Evolutionary conservation across 78 protist genomes (phyloP).

Genomic region (Dictyostelium purpureum): DNA sequence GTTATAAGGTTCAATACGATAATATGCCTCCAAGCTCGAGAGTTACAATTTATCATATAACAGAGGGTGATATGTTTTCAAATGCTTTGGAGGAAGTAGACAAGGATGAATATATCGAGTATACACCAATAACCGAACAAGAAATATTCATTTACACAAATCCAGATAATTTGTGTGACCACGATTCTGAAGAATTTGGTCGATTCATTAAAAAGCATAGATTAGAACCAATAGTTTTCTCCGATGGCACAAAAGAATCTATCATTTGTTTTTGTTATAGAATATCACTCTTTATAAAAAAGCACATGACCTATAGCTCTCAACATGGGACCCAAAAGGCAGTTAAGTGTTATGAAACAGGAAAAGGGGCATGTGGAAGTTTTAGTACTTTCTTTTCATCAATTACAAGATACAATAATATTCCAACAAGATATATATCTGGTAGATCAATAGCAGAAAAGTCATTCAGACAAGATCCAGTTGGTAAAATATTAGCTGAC

Average conservation of each 20-base stretch:
- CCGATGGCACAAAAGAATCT: background rate
- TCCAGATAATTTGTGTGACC: background rate
- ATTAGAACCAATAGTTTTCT: background rate
- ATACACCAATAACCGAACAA: constrained; percentile 5
- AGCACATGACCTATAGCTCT: background rate
- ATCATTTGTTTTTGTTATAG: constrained; percentile 32
- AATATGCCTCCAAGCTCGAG: background rate
- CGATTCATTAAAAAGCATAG: background rate
- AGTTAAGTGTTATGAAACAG: background rate
- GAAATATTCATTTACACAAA: background rate
- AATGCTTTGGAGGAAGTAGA: constrained; percentile 6
- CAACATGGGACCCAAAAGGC: constrained; percentile 8
- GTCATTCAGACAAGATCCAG: background rate
- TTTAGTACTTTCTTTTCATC: background rate
- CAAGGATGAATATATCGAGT: background rate
- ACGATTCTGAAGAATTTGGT: background rate
- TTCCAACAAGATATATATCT: constrained; percentile 2
- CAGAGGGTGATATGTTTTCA: background rate
- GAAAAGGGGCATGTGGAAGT: background rate
- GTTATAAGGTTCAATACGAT: background rate
- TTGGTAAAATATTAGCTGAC: background rate
- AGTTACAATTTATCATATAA: background rate
- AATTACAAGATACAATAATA: constrained; percentile 9
- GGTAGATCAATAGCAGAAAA: background rate
- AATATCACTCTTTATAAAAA: constrained; percentile 23